These are phyloP conservation scores for Moricandia arvensis DNA, from an alignment of 345 rosid genomes.

Conservation along the genomic window DNA sequence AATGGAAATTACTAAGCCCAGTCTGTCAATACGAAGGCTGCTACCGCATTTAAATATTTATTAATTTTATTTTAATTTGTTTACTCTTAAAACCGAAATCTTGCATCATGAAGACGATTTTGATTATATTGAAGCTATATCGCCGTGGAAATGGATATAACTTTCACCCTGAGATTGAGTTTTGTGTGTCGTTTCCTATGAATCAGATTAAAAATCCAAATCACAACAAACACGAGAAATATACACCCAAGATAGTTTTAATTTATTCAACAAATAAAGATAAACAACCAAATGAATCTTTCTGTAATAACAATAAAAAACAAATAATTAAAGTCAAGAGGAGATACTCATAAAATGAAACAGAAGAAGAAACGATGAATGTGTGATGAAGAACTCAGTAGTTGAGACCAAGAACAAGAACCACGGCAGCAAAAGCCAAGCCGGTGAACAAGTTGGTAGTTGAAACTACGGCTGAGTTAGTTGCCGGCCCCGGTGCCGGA, in stretches of 20 bases:
- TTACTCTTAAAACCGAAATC: background rate
- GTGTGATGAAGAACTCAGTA: constrained; percentile 10
- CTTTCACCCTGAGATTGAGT: no score
- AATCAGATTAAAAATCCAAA: constrained; percentile 6
- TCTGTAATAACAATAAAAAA: background rate
- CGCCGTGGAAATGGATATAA: background rate
- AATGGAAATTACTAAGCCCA: no score
- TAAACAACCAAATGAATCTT: background rate
- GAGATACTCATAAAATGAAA: constrained; percentile 3
- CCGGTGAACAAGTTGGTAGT: constrained; percentile 34
- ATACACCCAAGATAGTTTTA: background rate
- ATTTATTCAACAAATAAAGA: background rate
- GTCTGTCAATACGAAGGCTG: no score
- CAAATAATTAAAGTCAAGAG: constrained; percentile 15
- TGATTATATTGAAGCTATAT: background rate
- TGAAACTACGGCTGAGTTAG: constrained; percentile 21
- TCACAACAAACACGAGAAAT: background rate
- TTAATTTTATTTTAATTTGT: background rate
- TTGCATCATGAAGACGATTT: background rate
- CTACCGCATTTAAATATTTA: no score
- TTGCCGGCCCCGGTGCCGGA: constrained; percentile 15
- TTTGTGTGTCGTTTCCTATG: background rate
- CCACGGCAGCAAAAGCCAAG: constrained; percentile 31
- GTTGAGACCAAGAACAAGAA: constrained; percentile 29
- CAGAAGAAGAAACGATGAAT: background rate